phyloP scores from a whole-genome alignment of 2,329 filamentous ascomycete species.

The Pestalotiopsis sp. region DNA sequence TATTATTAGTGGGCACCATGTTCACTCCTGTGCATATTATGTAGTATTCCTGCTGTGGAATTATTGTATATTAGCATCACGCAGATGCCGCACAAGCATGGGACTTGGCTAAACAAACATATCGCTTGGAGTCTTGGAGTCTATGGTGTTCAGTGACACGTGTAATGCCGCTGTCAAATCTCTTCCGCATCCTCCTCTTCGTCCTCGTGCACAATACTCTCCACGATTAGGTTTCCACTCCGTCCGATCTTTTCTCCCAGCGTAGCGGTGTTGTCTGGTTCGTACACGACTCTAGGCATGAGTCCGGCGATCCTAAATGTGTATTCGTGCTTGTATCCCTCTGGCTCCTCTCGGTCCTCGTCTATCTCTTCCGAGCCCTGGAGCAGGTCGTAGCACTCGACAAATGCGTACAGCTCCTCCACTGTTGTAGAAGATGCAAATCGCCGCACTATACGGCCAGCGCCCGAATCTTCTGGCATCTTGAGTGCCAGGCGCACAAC shows the following conservation, averaged over 20 bases:
- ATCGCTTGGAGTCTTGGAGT: background rate
- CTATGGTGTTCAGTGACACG: background rate
- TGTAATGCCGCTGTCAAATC: background rate
- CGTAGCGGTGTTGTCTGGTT: conserved; percentile 65
- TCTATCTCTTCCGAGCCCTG: conserved; percentile 35
- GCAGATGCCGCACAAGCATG: background rate
- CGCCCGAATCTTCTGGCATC: conserved; percentile 62
- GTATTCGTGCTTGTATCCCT: conserved; percentile 78
- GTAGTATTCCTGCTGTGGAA: background rate
- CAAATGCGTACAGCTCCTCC: conserved; percentile 93
- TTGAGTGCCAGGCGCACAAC: conserved; percentile 72
- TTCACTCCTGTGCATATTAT: background rate
- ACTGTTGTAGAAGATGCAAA: conserved; percentile 72
- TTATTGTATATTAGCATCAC: background rate
- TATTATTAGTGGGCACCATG: background rate
- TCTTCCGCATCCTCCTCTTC: conserved; percentile 38
- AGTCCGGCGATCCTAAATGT: conserved; percentile 83
- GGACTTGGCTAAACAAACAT: background rate
- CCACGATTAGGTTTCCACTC: conserved; percentile 88
- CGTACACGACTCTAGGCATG: conserved; percentile 82
- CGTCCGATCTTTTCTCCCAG: conserved; percentile 76
- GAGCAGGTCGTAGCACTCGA: conserved; percentile 82
- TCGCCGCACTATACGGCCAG: conserved; percentile 74
- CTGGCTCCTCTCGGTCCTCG: conserved; percentile 47
- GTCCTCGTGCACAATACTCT: conserved; percentile 56